A percentile compares a stretch with the other conserved stretches of the same genome.
Conservation (phyloP, 2,329 filamentous ascomycete genomes). For the Diaporthe batatas region DNA sequence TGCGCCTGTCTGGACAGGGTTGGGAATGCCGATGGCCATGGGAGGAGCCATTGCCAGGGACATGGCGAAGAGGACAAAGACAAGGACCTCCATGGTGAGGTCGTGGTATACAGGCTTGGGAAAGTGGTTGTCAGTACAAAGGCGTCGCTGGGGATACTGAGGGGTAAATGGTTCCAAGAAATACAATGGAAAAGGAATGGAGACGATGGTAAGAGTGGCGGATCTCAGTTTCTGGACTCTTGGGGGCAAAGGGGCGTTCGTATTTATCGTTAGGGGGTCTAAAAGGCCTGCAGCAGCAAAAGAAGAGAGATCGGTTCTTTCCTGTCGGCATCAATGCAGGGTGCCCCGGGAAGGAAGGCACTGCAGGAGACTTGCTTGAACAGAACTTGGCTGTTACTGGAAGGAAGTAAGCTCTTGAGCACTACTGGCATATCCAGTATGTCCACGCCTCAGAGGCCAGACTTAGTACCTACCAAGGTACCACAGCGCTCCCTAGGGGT, state of each 20-base stretch:
- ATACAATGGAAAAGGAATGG: neutral
- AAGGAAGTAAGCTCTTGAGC: neutral
- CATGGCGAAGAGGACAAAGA: neutral
- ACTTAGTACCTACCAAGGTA: no score
- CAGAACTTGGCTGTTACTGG: neutral
- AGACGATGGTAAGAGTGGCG: no score
- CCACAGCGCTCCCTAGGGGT: no score
- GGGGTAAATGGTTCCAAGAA: neutral
- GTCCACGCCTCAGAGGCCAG: neutral
- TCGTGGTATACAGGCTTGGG: neutral
- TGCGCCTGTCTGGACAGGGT: neutral
- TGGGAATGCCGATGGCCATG: neutral
- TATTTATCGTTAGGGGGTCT: neutral
- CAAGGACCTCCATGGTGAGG: neutral
- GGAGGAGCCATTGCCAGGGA: neutral
- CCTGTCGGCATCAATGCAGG: neutral
- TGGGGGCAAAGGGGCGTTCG: neutral
- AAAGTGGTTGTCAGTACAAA: neutral
- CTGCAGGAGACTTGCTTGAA: neutral
- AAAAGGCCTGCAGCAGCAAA: neutral
- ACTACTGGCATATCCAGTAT: no score
- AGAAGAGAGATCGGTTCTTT: neutral
- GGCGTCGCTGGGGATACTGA: neutral
- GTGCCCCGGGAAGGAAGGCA: neutral
- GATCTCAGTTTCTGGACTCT: neutral